Evolutionary conservation across 108 stramenopile species (phyloP), one percentile per base, ranked within the genome.

Genomic region (Nitzschia sp.): DNA sequence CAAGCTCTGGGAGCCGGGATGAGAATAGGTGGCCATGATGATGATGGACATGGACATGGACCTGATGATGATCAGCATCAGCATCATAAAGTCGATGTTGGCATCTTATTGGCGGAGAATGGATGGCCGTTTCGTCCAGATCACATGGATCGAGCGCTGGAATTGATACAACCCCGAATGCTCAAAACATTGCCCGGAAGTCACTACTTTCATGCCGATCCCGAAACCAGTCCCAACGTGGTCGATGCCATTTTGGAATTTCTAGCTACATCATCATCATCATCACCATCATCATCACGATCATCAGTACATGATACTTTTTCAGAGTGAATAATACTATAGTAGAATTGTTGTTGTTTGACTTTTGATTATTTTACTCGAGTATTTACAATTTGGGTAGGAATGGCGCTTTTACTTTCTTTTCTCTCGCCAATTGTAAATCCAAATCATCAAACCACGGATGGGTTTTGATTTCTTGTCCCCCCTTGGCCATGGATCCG

Each of bases 121-220:
- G 92, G 92, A 25, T 90, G 83, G 85, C 92, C 92, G 0, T 69
- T 80, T 63, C 68, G 58, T 25, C 29, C 61, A 33, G 44, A 78
- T 54, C n/a, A 48, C 41, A 23, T 58, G 66, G 61, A 78, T 35
- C 34, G 71, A 11, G 57, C 80, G 4, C 55, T 35, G 13, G 60
- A 78, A 17, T 29, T 77, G 22, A 53, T 93, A 45, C 55, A 74
- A 29, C 89, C 92, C 22, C 31, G 29, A 13, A 32, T 64, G 1
- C 36, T 58, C 4, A 32, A 68, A 46, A 72, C 45, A 19, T 62
- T 93, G 41, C 78, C 77, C 5, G 92, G 92, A 29, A 84, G 79
- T 73, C 92, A 93, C 75, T 85, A 87, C 59, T 90, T 93, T 57
- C 92, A 93, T 82, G 87, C 89, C 0, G 89, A 93, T 79, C 86